Percentiles rank a stretch among this genome's conserved stretches.
Conservation (phyloP, 148 eudicot genomes). For the Bassia scoparia region DNA sequence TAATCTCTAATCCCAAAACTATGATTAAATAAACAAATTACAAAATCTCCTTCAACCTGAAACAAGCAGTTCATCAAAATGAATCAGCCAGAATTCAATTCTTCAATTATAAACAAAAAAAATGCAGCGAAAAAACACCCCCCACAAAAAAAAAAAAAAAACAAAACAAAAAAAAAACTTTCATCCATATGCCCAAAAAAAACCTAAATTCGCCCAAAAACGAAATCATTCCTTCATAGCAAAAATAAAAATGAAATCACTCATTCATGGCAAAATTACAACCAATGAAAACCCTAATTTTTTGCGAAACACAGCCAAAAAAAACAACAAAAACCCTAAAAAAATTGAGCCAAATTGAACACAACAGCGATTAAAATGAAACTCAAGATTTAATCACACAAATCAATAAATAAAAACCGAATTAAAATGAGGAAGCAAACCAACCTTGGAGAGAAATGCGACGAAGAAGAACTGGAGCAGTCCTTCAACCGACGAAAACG, state of each 20-base stretch:
- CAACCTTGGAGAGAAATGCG: constrained; percentile 21
- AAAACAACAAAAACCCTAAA: neutral
- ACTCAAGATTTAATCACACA: neutral
- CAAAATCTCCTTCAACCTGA: constrained; percentile 19
- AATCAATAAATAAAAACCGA: neutral
- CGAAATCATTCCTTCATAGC: neutral
- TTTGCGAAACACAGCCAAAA: neutral
- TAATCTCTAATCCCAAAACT: constrained; percentile 6
- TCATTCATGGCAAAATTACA: neutral
- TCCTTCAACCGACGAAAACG: constrained; percentile 5
- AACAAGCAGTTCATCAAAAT: neutral
- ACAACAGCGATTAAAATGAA: constrained; percentile 4
- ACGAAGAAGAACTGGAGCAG: neutral
- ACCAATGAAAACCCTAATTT: neutral
- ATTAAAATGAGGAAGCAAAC: neutral
- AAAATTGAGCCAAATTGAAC: neutral
- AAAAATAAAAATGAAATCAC: neutral
- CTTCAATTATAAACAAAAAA: neutral
- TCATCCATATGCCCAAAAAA: neutral
- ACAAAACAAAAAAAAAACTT: neutral
- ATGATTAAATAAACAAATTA: neutral
- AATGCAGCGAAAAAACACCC: neutral
- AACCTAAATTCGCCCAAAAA: neutral
- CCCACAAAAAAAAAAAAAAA: neutral
- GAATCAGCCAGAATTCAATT: neutral